Base-by-base conservation (phyloP, 768 basidiomycete genomes). In the Butyriboletus loyo region DNA sequence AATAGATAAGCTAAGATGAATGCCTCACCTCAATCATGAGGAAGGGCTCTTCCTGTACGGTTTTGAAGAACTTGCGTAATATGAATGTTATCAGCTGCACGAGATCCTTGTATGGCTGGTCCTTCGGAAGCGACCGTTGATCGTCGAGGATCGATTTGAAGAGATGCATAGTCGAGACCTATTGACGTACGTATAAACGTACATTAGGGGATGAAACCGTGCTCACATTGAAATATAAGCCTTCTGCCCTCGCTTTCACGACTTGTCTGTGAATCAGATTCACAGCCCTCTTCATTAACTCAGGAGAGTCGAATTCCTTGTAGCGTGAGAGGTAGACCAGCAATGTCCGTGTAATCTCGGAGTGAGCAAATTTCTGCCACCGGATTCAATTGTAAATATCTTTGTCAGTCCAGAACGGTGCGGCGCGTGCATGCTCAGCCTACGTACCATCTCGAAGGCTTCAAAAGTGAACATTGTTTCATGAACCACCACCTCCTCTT, bases 401-500 rank as follows among this genome's bases (percentile, higher is more conserved):
- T 47, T 35, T 40, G 51, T 66, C 42, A 53, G 54, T 64, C 46
- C 59, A 58, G 3, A 14, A 43, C 42, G 39, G 48, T 53, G 57
- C 49, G 34, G 46, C 56, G 28, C 54, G 46, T 31, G 61, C 60
- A 46, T 52, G 56, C 60, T 47, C 17, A 7, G 53, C 28, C 55
- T n/a, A 76, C 77, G 53, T 59, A 94, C 97, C 77, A 81, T 78
- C 72, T 98, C 92, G 60, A 94, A 97, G 27, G 86, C 83, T 61
- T 92, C 88, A 66, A 99, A 94, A 4, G 91, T 90, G 73, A 97
- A 95, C 66, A 86, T 81, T 35, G 90, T 92, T 66, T 98, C 96
- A 35, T 82, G 77, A 45, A 89, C 77, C 25, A 85, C 83, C 53
- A 88, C 85, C 27, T 77, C 77, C 50, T 80, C 79, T 52, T 77